Evolutionary conservation across 2,329 filamentous ascomycete species (phyloP).

Genomic region (Tolypocladium inflatum): DNA sequence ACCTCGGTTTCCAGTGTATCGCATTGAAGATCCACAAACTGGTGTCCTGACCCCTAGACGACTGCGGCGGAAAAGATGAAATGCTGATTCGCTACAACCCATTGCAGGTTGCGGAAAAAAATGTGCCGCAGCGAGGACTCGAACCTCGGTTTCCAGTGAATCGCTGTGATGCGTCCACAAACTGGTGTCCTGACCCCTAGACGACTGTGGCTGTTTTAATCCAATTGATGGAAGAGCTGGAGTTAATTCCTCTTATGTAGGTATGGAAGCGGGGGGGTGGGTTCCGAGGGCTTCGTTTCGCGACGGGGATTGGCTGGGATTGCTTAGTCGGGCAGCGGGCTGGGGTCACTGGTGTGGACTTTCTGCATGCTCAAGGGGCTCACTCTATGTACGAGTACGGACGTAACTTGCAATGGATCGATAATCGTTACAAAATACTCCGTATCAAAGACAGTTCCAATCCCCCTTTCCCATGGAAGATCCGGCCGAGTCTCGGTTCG

Average conservation of each 20-base stretch:
- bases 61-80: conserved; percentile 4
- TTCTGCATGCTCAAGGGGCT: background rate
- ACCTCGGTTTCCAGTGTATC: conserved; percentile 20
- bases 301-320: background rate
- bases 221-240: background rate
- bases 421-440: background rate
- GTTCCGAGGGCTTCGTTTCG: too few relatives aligned
- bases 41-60: conserved; percentile 19
- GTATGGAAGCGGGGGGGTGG: background rate
- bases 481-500: background rate
- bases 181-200: conserved; percentile 20
- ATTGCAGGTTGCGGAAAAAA: background rate
- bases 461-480: background rate
- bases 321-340: background rate
- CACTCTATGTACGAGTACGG: too few relatives aligned
- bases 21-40: conserved; percentile 15
- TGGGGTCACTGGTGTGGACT: too few relatives aligned
- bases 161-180: conserved; percentile 12
- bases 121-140: conserved; percentile 16
- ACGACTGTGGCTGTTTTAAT: conserved; percentile 9
- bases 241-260: background rate
- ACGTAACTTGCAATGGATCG: background rate
- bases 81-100: background rate
- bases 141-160: conserved; percentile 20
- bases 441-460: background rate